Evolutionary conservation across 2,329 filamentous ascomycete genomes (phyloP).

Genomic region (Proliferodiscus dingleyae): DNA sequence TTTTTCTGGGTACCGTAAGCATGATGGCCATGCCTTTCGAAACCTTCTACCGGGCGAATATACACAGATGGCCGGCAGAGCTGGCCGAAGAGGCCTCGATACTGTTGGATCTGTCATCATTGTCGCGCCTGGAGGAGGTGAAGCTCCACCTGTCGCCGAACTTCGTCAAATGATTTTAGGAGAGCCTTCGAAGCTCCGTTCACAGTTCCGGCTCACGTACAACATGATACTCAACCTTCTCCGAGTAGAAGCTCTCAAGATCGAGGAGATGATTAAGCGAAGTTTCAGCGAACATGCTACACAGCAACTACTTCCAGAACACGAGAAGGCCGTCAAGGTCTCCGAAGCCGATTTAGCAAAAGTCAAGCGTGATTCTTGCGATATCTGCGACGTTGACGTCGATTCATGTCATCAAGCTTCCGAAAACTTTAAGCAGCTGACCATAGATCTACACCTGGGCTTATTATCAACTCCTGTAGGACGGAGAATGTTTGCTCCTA

Average conservation of each 20-base stretch:
- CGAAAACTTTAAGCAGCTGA: constrained; percentile 75
- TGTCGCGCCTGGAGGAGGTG: constrained; percentile 72
- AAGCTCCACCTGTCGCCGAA: constrained; percentile 79
- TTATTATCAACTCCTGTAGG: constrained; percentile 78
- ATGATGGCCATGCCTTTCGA: constrained; percentile 87
- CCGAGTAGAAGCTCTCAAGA: constrained; percentile 92
- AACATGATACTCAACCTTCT: constrained; percentile 98
- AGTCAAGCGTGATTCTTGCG: constrained; percentile 79
- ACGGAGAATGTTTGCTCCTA: constrained; percentile 69
- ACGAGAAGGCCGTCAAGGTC: constrained; percentile 88
- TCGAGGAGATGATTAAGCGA: constrained; percentile 99
- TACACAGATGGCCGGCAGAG: constrained; percentile 96
- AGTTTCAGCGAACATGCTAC: constrained; percentile 98
- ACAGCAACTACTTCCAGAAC: constrained; percentile 87
- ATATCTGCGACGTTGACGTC: constrained; percentile 74
- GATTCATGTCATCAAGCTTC: constrained; percentile 77
- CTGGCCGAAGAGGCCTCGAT: constrained; percentile 87
- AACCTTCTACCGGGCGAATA: constrained; percentile 93
- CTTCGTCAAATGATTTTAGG: constrained; percentile 93
- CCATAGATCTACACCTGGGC: constrained; percentile 71
- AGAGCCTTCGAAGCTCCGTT: constrained; percentile 89
- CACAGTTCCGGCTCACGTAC: constrained; percentile 95
- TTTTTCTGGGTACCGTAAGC: constrained; percentile 94
- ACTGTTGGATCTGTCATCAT: constrained; percentile 93
- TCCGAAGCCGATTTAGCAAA: constrained; percentile 89